Percentiles rank a stretch among this genome's conserved stretches.
Evolutionary conservation across 495 filamentous ascomycete genomes (phyloP).

Genomic region (Baudoinia panamericana): DNA sequence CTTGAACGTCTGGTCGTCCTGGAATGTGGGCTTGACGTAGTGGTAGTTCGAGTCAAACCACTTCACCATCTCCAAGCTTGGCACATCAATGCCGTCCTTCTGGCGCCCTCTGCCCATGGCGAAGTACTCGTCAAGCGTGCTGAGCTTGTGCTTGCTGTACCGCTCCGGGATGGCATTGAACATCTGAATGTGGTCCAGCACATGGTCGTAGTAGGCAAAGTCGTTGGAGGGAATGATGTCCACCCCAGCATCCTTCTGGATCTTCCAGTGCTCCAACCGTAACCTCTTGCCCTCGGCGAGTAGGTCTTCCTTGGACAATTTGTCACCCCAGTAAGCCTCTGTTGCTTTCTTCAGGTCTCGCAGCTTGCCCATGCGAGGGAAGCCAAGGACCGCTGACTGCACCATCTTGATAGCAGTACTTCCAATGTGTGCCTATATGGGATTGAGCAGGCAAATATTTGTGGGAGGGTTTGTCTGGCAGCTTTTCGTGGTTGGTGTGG

Average conservation of each 20-base stretch:
- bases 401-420: too few species aligned
- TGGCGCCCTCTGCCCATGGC: slow-evolving; percentile 98
- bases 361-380: slow-evolving; percentile 92
- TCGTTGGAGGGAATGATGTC: slow-evolving; percentile 97
- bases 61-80: slow-evolving; percentile 96
- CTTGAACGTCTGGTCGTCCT: slow-evolving; percentile 91
- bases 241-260: slow-evolving; percentile 95
- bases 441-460: too few species aligned
- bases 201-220: slow-evolving; percentile 97
- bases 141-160: slow-evolving; percentile 73
- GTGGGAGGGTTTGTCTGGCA: too few species aligned
- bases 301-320: slow-evolving; percentile 77
- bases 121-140: slow-evolving; percentile 91
- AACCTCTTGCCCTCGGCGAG: slow-evolving; percentile 90
- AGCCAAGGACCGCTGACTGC: slow-evolving; percentile 52
- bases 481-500: too few species aligned
- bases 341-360: slow-evolving; percentile 99
- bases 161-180: slow-evolving; percentile 87
- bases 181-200: slow-evolving; percentile 96
- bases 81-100: slow-evolving; percentile 83
- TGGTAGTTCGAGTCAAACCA: slow-evolving; percentile 99
- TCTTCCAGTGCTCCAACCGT: slow-evolving; percentile 93
- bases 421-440: too few species aligned
- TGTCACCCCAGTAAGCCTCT: slow-evolving; percentile 92
- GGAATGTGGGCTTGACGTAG: slow-evolving; percentile 97